Conservation (phyloP, 345 rosid genomes). For the Toxicodendron radicans region DNA sequence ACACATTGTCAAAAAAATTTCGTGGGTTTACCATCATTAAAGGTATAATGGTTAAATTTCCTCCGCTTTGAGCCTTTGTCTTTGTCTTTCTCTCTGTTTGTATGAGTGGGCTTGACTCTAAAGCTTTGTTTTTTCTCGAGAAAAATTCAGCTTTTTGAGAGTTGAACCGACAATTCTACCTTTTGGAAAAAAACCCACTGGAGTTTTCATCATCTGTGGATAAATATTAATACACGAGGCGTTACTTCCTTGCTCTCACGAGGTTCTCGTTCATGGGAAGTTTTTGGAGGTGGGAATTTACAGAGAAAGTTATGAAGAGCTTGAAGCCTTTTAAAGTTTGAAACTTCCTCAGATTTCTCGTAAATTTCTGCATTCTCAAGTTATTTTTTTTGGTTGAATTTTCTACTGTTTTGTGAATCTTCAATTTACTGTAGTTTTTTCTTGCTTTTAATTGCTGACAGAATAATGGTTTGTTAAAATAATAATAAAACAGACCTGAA, state of each 20-base stretch:
- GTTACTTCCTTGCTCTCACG: background rate
- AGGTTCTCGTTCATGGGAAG: conserved; percentile 11
- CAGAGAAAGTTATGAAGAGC: background rate
- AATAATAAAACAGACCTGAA: too few relatives aligned
- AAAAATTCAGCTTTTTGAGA: background rate
- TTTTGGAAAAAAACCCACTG: background rate
- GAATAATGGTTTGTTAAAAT: too few relatives aligned
- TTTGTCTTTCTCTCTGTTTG: background rate
- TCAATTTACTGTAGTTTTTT: too few relatives aligned
- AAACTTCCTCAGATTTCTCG: background rate
- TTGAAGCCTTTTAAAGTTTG: background rate
- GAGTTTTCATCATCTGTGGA: background rate
- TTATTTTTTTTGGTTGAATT: too few relatives aligned
- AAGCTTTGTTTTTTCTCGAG: background rate
- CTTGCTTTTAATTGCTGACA: too few relatives aligned
- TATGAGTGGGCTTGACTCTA: too few relatives aligned
- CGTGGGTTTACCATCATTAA: too few relatives aligned
- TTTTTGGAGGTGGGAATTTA: conserved; percentile 1
- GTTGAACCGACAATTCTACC: background rate
- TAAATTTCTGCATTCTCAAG: background rate
- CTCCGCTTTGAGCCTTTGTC: too few relatives aligned
- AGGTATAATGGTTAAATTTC: too few relatives aligned
- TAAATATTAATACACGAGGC: background rate
- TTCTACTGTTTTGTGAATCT: too few relatives aligned
- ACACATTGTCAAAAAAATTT: too few relatives aligned